A percentile compares a stretch with the other conserved stretches of the same genome.
phyloP scores from a whole-genome alignment of 805 yeast species.

The Cyberlindnera veronae region DNA sequence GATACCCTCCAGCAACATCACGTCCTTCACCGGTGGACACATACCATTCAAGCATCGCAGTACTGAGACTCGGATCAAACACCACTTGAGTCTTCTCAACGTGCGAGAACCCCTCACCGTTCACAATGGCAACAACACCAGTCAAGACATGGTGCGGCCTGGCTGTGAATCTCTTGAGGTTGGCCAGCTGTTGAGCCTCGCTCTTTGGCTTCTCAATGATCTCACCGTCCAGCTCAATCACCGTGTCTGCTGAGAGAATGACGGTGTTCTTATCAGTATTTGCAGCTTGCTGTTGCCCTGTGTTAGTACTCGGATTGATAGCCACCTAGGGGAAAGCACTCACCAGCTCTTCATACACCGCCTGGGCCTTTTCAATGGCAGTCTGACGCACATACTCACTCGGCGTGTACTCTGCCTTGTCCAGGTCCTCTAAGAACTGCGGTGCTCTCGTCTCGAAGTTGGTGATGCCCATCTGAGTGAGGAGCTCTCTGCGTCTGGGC shows the following conservation, averaged over 20 bases:
- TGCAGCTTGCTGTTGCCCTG: constrained; percentile 5
- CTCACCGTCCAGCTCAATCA: constrained; percentile 53
- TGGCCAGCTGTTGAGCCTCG: constrained; percentile 45
- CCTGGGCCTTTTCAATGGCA: constrained; percentile 60
- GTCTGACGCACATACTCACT: constrained; percentile 67
- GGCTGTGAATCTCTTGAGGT: constrained; percentile 45
- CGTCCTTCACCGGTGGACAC: constrained; percentile 70
- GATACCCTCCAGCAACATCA: constrained; percentile 90
- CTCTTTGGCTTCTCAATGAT: constrained; percentile 81
- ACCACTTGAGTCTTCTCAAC: constrained; percentile 40
- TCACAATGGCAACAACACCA: constrained; percentile 45
- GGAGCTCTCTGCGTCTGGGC: constrained; percentile 73
- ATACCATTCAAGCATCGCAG: constrained; percentile 57
- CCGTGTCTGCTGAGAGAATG: constrained; percentile 75
- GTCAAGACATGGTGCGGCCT: constrained; percentile 49
- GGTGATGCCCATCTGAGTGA: constrained; percentile 52
- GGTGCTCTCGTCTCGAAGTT: constrained; percentile 52
- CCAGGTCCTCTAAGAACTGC: constrained; percentile 71
- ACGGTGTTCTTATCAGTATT: constrained; percentile 21
- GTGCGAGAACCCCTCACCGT: constrained; percentile 26
- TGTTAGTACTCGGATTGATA: background rate
- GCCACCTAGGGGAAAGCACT: background rate
- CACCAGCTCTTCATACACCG: constrained; percentile 48
- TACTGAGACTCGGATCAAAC: constrained; percentile 44
- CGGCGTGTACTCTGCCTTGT: constrained; percentile 47